phyloP scores from a whole-genome alignment of 805 yeast genomes.

The Candida arabinofermentans region DNA sequence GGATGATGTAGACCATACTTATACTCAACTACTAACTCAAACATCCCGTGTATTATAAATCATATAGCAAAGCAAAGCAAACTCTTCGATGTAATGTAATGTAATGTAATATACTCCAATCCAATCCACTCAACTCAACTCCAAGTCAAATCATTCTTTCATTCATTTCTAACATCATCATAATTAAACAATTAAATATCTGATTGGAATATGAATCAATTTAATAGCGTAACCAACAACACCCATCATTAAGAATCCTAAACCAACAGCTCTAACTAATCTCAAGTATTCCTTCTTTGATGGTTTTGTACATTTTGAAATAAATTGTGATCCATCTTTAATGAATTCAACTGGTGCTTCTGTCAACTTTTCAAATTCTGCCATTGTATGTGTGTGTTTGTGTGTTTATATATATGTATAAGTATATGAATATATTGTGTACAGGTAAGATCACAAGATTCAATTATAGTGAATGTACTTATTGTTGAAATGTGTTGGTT shows the following conservation, averaged over 20 bases:
- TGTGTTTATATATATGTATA: not conserved
- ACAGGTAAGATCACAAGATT: no score
- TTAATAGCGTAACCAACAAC: constrained; percentile 94
- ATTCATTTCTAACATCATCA: no score
- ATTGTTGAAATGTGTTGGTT: no score
- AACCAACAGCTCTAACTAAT: constrained; percentile 92
- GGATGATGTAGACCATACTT: no score
- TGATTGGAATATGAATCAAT: constrained; percentile 90
- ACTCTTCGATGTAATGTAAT: no score
- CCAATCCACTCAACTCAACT: no score
- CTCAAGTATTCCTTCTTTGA: constrained; percentile 81
- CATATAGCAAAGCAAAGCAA: no score
- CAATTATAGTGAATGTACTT: not conserved
- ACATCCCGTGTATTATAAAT: no score
- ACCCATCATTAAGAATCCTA: constrained; percentile 97
- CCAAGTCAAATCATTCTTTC: no score
- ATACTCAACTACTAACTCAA: no score
- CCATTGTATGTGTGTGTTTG: constrained; percentile 19
- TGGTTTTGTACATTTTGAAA: constrained; percentile 92
- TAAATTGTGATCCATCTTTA: constrained; percentile 86
- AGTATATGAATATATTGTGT: not conserved
- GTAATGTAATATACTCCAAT: no score
- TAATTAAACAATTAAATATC: constrained; percentile 90
- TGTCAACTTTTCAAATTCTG: constrained; percentile 61
- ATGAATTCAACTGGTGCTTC: constrained; percentile 89